phyloP scores from a whole-genome alignment of 2,329 filamentous ascomycete species.

The Huntiella moniliformis region DNA sequence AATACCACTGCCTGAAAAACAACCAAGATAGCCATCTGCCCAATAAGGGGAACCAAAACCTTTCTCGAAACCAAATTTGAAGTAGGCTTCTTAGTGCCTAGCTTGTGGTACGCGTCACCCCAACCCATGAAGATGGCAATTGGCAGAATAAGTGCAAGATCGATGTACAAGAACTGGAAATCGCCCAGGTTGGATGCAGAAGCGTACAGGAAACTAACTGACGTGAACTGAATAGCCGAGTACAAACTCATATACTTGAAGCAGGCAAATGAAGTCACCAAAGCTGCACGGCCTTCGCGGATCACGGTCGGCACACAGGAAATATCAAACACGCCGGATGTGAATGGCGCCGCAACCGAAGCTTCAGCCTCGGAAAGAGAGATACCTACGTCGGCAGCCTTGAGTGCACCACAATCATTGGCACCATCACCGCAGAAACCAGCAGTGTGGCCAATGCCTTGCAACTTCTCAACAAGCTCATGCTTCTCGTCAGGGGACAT shows the following conservation, averaged over 20 bases:
- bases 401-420: conserved; percentile 91
- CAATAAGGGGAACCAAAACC: conserved; percentile 71
- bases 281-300: conserved; percentile 75
- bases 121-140: conserved; percentile 99
- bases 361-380: conserved; percentile 94
- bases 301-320: conserved; percentile 89
- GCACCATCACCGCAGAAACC: conserved; percentile 96
- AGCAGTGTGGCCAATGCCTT: conserved; percentile 85
- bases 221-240: conserved; percentile 97
- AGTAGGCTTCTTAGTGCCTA: conserved; percentile 73
- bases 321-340: conserved; percentile 87
- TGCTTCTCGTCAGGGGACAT: conserved; percentile 99
- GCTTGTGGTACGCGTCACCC: conserved; percentile 62
- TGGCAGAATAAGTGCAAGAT: conserved; percentile 76
- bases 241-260: conserved; percentile 99
- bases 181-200: conserved; percentile 88
- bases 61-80: conserved; percentile 85
- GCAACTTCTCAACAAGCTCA: conserved; percentile 89
- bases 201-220: conserved; percentile 89
- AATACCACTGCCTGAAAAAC: conserved; percentile 58
- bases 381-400: conserved; percentile 93
- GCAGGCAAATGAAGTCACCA: conserved; percentile 98
- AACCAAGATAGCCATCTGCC: conserved; percentile 71
- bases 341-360: conserved; percentile 95
- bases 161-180: conserved; percentile 96